phyloP scores from a whole-genome alignment of 1,284 basidiomycete species.

The Ganoderma boninense region DNA sequence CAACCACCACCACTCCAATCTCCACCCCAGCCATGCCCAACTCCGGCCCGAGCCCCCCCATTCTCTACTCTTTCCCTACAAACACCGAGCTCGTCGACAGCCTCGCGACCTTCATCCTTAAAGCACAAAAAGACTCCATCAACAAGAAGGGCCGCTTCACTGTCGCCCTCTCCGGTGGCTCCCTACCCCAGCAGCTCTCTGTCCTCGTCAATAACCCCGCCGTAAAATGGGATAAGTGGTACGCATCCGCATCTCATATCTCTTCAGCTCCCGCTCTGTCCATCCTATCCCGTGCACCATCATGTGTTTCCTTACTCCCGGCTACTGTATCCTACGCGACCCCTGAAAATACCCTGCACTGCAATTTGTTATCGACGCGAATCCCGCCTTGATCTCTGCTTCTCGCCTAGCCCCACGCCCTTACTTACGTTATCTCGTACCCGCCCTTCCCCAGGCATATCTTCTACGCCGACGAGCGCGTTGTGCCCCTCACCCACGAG shows the following conservation, averaged over 20 bases:
- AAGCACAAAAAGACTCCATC: constrained; percentile 91
- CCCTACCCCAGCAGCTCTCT: constrained; percentile 85
- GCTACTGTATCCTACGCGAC: neutral
- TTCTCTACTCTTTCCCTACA: constrained; percentile 80
- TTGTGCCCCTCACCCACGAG: constrained; percentile 90
- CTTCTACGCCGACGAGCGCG: constrained; percentile 97
- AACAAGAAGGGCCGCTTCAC: constrained; percentile 91
- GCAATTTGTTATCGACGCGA: constrained; percentile 8
- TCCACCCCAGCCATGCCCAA: constrained; percentile 16
- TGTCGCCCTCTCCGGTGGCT: constrained; percentile 93
- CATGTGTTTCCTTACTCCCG: neutral
- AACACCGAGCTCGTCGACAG: constrained; percentile 62
- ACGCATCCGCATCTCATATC: constrained; percentile 37
- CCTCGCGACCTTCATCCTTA: constrained; percentile 87
- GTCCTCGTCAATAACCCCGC: constrained; percentile 78
- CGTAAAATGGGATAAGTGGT: constrained; percentile 98
- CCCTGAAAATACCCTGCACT: neutral
- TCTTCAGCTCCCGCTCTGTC: neutral
- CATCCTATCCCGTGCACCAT: neutral
- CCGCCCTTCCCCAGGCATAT: constrained; percentile 76
- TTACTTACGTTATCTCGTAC: constrained; percentile 1
- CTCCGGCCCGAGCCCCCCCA: constrained; percentile 65
- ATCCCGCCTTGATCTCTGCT: constrained; percentile 15
- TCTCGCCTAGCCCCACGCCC: neutral
- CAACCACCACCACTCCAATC: neutral